phyloP scores from a whole-genome alignment of 768 basidiomycete genomes.

The Phaffia australis region DNA sequence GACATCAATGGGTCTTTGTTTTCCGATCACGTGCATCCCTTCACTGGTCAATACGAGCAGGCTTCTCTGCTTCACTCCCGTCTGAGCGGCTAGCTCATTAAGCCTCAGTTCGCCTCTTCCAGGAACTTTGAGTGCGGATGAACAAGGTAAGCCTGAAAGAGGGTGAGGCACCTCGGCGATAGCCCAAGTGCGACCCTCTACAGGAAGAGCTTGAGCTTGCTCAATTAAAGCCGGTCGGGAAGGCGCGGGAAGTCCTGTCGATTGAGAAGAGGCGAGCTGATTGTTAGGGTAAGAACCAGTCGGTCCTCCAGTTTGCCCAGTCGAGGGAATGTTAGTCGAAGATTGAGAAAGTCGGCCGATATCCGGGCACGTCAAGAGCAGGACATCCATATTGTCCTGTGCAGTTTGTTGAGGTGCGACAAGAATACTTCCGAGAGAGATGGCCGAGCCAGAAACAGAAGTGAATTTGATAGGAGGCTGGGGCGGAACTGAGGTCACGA shows the following conservation, averaged over 20 bases:
- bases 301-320: constrained; percentile 1
- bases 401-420: constrained; percentile 27
- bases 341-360: constrained; percentile 24
- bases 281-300: background rate
- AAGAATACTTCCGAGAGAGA: constrained; percentile 26
- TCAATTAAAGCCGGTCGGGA: constrained; percentile 62
- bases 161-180: constrained; percentile 47
- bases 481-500: background rate
- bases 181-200: constrained; percentile 75
- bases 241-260: background rate
- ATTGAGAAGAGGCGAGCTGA: background rate
- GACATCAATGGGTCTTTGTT: constrained; percentile 75
- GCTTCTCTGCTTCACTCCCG: constrained; percentile 59
- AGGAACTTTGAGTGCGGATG: constrained; percentile 29
- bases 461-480: constrained; percentile 22
- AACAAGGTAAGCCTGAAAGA: constrained; percentile 27
- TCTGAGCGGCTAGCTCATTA: constrained; percentile 74
- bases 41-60: constrained; percentile 83
- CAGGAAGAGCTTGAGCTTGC: constrained; percentile 61
- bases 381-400: constrained; percentile 30
- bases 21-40: constrained; percentile 66
- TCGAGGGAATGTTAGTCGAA: background rate
- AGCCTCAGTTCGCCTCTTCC: constrained; percentile 29
- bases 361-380: constrained; percentile 31
- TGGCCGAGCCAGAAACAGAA: constrained; percentile 26